Evolutionary conservation across 495 filamentous ascomycete genomes (phyloP), one percentile per base, ranked within the genome.

Genomic region (Aspergillus diversus): DNA sequence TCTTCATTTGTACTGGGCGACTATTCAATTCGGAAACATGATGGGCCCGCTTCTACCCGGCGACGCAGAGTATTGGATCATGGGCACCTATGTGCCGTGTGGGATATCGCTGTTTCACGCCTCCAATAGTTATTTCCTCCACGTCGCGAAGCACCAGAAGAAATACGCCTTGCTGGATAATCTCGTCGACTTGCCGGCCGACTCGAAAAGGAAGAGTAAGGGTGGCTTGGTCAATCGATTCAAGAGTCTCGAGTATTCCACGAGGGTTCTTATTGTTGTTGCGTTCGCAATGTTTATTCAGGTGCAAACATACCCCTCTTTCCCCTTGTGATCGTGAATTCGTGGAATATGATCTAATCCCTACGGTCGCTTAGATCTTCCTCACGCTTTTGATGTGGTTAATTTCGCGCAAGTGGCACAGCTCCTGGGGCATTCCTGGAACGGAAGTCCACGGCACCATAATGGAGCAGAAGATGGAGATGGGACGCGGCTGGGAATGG

Each of bases 41-140:
- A 63, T 86, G 27, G 90, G 90, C 12, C 74, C 85, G 3, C 65
- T 81, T 7, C 82, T 87, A 58, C 84, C 86, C 0, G 87, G 86
- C 51, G 75, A 76, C 33, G 68, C 74, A 16, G 82, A 90, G 68
- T 92, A 82, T 73, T 92, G 89, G 88, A 80, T 91, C 69, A 92
- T 92, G 90, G 83, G 87, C 55, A 81, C 86, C 47, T 89, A 84
- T 71, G 77, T 92, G 34, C 90, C 90, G 4, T 81, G 86, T 32
- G 89, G 90, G 33, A 83, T 92, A 63, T 89, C 86, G 16, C 73
- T 90, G 3, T 92, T 92, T 73, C 88, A 91, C 66, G 90, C 84
- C 46, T 82, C 83, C 46, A 89, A 89, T 71, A 81, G 76, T 63
- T 86, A 86, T 60, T 86, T 91, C 67, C 78, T 90, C n/a, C 77